These are phyloP conservation scores for Didymellaceae sp. DNA, from an alignment of 2,329 filamentous ascomycete species.

Conservation along the genomic window DNA sequence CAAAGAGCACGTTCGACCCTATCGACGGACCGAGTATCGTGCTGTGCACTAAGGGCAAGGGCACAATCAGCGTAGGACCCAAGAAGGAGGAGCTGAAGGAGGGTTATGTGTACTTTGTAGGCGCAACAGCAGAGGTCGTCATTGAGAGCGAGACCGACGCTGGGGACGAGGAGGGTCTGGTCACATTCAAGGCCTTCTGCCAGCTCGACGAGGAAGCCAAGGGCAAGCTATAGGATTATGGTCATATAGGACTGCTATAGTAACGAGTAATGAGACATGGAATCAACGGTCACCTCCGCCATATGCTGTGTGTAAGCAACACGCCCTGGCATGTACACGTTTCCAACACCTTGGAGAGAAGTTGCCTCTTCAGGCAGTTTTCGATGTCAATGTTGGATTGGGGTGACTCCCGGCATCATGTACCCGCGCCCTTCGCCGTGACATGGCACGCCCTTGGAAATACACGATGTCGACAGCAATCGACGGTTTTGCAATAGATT, in stretches of 20 bases:
- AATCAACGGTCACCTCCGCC: neutral
- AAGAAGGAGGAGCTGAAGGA: slow-evolving; percentile 72
- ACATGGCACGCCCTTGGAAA: slow-evolving; percentile 9
- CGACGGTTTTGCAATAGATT: neutral
- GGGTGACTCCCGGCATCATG: neutral
- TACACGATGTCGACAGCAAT: slow-evolving; percentile 8
- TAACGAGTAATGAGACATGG: neutral
- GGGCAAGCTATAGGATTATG: slow-evolving; percentile 36
- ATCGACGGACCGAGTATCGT: slow-evolving; percentile 90
- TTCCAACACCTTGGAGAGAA: neutral
- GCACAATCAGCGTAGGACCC: slow-evolving; percentile 83
- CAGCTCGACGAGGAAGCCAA: slow-evolving; percentile 63
- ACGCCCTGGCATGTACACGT: slow-evolving; percentile 3
- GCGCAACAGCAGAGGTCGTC: slow-evolving; percentile 82
- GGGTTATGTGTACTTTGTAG: slow-evolving; percentile 68
- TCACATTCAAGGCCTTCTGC: slow-evolving; percentile 93
- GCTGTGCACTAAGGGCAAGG: slow-evolving; percentile 84
- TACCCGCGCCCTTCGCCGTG: slow-evolving; percentile 8
- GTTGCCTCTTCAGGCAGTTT: slow-evolving; percentile 4
- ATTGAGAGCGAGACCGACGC: slow-evolving; percentile 69
- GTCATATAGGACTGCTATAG: too few species aligned
- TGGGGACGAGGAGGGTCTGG: slow-evolving; percentile 67
- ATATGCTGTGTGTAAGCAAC: neutral
- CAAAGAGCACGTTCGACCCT: slow-evolving; percentile 87
- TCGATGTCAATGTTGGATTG: too few species aligned